Percentiles rank a stretch among this genome's conserved stretches.
These are phyloP conservation scores for Fusarium subglutinans DNA, from an alignment of 2,329 filamentous ascomycete species.

Conservation along the genomic window DNA sequence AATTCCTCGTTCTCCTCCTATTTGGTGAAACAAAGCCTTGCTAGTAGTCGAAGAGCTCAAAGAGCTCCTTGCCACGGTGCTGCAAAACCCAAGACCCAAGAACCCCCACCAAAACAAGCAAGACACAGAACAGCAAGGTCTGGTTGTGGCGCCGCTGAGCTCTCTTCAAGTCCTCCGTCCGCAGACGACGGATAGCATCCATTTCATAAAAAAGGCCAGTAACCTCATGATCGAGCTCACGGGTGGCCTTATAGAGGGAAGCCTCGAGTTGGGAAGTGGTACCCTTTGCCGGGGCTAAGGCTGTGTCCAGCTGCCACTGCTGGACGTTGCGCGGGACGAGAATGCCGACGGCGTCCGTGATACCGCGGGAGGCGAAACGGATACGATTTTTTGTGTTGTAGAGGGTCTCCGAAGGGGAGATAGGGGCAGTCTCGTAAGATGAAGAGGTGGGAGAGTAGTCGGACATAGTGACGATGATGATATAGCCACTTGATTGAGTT, in stretches of 20 bases:
- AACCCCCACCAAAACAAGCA: neutral
- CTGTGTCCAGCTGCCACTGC: neutral
- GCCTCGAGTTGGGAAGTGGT: neutral
- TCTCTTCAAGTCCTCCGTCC: neutral
- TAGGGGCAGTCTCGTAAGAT: rapidly evolving
- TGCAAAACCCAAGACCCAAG: neutral
- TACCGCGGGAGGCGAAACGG: neutral
- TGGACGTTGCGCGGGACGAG: neutral
- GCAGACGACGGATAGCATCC: rapidly evolving
- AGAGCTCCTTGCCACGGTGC: too few species aligned
- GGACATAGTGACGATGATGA: neutral
- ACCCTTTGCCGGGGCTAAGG: neutral
- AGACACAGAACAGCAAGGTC: neutral
- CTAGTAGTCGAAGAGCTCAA: too few species aligned
- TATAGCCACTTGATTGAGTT: neutral
- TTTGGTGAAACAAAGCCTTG: rapidly evolving
- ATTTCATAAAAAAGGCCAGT: too few species aligned
- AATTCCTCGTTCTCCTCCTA: neutral
- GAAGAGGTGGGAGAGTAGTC: neutral
- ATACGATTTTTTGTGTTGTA: neutral
- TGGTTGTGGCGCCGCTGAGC: neutral
- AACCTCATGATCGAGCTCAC: neutral
- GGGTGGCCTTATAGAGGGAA: neutral
- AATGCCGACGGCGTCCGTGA: neutral
- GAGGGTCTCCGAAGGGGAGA: neutral